Evolutionary conservation across 129 eudicot species (phyloP).

Genomic region (Silybum marianum): DNA sequence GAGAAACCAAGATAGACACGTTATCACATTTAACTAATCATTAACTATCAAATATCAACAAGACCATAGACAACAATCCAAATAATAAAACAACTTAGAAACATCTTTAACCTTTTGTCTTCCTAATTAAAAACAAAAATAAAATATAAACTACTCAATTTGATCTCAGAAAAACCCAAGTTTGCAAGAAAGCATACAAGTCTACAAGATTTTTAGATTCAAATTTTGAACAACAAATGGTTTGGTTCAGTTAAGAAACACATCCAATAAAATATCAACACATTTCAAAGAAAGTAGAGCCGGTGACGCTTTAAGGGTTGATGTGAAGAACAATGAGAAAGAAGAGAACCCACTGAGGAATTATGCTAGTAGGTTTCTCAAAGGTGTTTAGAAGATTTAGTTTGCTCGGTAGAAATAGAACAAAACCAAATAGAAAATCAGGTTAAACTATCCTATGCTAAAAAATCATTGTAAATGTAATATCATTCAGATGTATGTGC

Average conservation of each 20-base stretch:
- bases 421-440: conserved; percentile 42
- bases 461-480: conserved; percentile 15
- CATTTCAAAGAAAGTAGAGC: conserved; percentile 25
- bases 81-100: no score
- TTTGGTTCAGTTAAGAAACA: conserved; percentile 42
- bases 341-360: conserved; percentile 49
- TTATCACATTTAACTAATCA: no score
- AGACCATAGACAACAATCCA: no score
- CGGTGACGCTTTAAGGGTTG: conserved; percentile 21
- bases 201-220: conserved; percentile 61
- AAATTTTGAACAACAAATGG: conserved; percentile 53
- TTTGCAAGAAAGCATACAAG: conserved; percentile 46
- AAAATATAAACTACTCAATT: neutral
- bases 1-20: no score
- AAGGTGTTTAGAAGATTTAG: conserved; percentile 44
- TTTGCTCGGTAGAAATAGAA: conserved; percentile 43
- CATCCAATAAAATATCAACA: conserved; percentile 14
- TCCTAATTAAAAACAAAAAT: neutral
- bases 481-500: neutral
- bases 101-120: neutral
- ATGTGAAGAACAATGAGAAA: conserved; percentile 45
- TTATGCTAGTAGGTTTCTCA: conserved; percentile 45
- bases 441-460: conserved; percentile 20
- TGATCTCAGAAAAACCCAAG: conserved; percentile 17
- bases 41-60: no score